Percentiles rank a stretch among this genome's conserved stretches.
These are phyloP conservation scores for Recurvomyces mirabilis DNA, from an alignment of 495 filamentous ascomycete species.

Conservation along the genomic window DNA sequence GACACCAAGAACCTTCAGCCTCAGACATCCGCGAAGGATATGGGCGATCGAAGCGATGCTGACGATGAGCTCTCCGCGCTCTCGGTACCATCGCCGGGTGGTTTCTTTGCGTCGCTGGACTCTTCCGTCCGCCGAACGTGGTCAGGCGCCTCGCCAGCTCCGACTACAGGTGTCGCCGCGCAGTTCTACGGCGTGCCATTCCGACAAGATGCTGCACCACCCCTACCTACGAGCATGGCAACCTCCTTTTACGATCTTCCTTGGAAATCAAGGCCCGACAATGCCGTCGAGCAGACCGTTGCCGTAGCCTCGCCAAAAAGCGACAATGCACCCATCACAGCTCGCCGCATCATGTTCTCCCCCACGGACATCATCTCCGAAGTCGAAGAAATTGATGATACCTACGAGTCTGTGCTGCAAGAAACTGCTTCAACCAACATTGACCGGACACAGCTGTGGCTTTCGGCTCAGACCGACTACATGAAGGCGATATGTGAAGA, in stretches of 20 bases:
- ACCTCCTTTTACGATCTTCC: conserved; percentile 76
- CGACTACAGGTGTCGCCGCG: conserved; percentile 27
- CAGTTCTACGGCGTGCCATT: conserved; percentile 25
- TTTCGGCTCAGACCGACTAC: conserved; percentile 66
- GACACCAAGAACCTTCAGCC: conserved; percentile 18
- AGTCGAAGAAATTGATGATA: conserved; percentile 43
- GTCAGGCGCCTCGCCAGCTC: conserved; percentile 39
- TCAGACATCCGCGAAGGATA: too few relatives aligned
- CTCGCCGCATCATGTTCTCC: conserved; percentile 26
- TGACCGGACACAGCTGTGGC: conserved; percentile 73
- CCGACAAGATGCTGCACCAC: conserved; percentile 22
- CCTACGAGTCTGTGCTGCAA: conserved; percentile 56
- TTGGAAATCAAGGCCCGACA: conserved; percentile 44
- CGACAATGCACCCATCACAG: conserved; percentile 13
- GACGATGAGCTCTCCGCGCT: conserved; percentile 48
- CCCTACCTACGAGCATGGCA: conserved; percentile 64
- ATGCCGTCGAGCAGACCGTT: conserved; percentile 56
- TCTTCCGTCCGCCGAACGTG: conserved; percentile 61
- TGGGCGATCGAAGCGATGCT: too few relatives aligned
- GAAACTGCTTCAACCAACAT: conserved; percentile 53
- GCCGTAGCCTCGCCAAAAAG: conserved; percentile 37
- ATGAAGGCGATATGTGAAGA: conserved; percentile 58
- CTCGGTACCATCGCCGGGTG: conserved; percentile 71
- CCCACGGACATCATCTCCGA: conserved; percentile 20
- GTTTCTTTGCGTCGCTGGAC: conserved; percentile 78